Evolutionary conservation across 345 rosid genomes (phyloP).

Genomic region (Garcia nutans): DNA sequence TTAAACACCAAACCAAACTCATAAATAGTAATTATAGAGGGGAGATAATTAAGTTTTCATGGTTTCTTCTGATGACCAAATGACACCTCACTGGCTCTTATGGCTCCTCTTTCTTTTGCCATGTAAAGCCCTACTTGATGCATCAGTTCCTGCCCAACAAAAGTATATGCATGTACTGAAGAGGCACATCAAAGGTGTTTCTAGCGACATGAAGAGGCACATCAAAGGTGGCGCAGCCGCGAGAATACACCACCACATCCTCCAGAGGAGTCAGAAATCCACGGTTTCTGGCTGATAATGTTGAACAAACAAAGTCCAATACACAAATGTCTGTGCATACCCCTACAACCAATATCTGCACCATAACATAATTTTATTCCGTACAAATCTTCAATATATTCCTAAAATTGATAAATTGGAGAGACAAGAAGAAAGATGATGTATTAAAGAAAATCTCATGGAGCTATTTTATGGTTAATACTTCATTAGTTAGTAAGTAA

Average conservation of each 20-base stretch:
- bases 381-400: not conserved
- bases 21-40: not conserved
- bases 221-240: conserved; percentile 80
- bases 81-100: conserved; percentile 34
- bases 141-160: conserved; percentile 44
- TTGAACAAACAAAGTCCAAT: conserved; percentile 67
- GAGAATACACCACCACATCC: conserved; percentile 66
- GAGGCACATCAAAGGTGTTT: conserved; percentile 55
- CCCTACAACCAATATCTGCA: conserved; percentile 73
- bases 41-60: conserved; percentile 4
- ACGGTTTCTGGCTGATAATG: conserved; percentile 69
- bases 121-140: conserved; percentile 55
- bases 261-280: conserved; percentile 56
- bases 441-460: no score
- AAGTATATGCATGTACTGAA: conserved; percentile 1
- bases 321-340: conserved; percentile 87
- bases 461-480: no score
- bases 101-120: conserved; percentile 60
- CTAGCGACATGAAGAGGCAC: conserved; percentile 59
- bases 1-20: not conserved
- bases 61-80: conserved; percentile 26
- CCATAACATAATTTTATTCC: conserved; percentile 11
- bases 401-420: no score
- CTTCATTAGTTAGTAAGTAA: no score
- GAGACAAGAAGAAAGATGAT: no score